These are phyloP conservation scores for Madurella fahalii DNA, from an alignment of 2,329 filamentous ascomycete species.

Conservation along the genomic window DNA sequence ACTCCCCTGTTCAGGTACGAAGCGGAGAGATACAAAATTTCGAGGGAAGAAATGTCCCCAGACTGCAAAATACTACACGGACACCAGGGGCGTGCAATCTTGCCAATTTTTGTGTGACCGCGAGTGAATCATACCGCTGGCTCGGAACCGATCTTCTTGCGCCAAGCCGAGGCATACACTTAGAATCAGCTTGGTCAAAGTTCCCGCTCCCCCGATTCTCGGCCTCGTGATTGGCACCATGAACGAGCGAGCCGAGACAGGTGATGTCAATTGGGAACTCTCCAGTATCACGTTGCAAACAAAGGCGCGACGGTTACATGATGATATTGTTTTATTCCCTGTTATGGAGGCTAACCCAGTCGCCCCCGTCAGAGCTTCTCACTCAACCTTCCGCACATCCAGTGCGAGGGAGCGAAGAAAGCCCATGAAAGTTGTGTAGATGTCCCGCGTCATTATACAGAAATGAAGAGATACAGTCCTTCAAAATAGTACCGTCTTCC, in stretches of 20 bases:
- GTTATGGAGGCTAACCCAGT: not conserved
- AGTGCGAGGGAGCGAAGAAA: conserved; percentile 14
- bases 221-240: not conserved
- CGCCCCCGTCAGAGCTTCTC: not conserved
- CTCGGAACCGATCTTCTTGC: conserved; percentile 15
- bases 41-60: not conserved
- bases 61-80: not conserved
- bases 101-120: not conserved
- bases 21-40: not conserved
- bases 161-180: not conserved
- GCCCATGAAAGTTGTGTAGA: not conserved
- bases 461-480: no score
- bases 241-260: not conserved
- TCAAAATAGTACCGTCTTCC: no score
- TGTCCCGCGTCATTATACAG: not conserved
- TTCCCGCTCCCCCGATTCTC: not conserved
- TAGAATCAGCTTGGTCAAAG: not conserved
- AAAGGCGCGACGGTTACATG: not conserved
- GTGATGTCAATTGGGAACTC: not conserved
- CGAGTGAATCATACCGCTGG: conserved; percentile 18
- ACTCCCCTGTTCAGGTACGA: not conserved
- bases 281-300: not conserved
- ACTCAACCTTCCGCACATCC: conserved; percentile 13
- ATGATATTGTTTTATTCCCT: not conserved
- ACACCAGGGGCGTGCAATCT: not conserved